phyloP scores from a whole-genome alignment of 2,329 filamentous ascomycete genomes.

The Metarhizium rileyi region DNA sequence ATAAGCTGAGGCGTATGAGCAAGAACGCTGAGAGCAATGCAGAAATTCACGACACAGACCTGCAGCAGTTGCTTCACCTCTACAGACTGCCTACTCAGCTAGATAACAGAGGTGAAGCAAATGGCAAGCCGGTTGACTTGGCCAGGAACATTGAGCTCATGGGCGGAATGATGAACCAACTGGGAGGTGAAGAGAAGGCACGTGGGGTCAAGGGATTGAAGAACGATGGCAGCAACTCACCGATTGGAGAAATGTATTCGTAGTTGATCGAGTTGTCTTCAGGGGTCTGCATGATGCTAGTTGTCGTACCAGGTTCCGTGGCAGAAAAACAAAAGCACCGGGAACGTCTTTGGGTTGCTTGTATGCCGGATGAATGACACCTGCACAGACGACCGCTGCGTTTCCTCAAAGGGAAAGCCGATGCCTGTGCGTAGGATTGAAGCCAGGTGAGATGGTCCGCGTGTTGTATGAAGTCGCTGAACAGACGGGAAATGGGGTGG shows the following conservation, averaged over 20 bases:
- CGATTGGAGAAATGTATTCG: constrained; percentile 44
- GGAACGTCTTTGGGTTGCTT: not conserved
- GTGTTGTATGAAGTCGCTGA: not conserved
- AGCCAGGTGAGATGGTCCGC: not conserved
- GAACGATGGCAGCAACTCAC: constrained; percentile 29
- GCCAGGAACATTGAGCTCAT: too few relatives aligned
- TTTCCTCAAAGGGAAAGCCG: constrained; percentile 16
- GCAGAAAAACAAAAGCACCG: constrained; percentile 8
- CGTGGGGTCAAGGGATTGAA: constrained; percentile 22
- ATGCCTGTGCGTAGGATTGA: constrained; percentile 13
- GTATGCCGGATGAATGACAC: not conserved
- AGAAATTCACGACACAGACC: too few relatives aligned
- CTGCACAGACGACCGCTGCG: not conserved
- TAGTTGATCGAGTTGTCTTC: constrained; percentile 32
- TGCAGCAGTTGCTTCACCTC: not conserved
- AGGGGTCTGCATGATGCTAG: constrained; percentile 28
- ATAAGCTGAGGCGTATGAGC: too few relatives aligned
- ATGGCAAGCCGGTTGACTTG: not conserved
- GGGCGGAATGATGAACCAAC: constrained; percentile 18
- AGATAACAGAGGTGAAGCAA: not conserved
- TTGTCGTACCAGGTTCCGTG: constrained; percentile 30
- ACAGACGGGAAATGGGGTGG: not conserved
- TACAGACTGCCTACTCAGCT: not conserved
- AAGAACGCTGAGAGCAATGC: too few relatives aligned
- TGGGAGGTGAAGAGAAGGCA: constrained; percentile 30